phyloP scores from a whole-genome alignment of 2,329 filamentous ascomycete species.

The Calonectria honghensis region DNA sequence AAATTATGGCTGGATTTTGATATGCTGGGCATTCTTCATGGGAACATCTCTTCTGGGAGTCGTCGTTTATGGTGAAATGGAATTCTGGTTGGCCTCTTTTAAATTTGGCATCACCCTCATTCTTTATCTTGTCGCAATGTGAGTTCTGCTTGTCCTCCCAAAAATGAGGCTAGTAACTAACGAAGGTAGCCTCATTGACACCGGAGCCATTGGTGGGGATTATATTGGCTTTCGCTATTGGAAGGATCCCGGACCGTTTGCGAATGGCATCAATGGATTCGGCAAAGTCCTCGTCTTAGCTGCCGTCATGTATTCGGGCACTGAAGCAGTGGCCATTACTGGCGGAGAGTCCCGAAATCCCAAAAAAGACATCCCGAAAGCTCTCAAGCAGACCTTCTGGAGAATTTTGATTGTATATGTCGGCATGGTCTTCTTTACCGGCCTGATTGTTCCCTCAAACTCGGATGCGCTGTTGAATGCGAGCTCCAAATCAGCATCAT shows the following conservation, averaged over 20 bases:
- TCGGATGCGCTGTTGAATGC: conserved; percentile 30
- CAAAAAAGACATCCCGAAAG: conserved; percentile 34
- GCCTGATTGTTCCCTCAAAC: conserved; percentile 31
- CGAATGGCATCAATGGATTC: conserved; percentile 42
- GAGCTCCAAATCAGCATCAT: conserved; percentile 26
- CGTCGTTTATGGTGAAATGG: conserved; percentile 43
- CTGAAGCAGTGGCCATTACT: conserved; percentile 36
- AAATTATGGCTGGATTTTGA: conserved; percentile 42
- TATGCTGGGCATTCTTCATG: conserved; percentile 42
- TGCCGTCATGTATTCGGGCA: conserved; percentile 43
- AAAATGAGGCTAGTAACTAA: background rate
- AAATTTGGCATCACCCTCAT: conserved; percentile 26
- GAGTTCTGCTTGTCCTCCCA: background rate
- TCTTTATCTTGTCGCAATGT: conserved; percentile 36
- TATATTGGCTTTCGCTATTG: conserved; percentile 36
- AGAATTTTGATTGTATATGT: conserved; percentile 31
- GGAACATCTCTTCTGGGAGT: conserved; percentile 40
- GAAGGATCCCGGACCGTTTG: conserved; percentile 25
- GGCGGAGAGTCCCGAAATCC: conserved; percentile 33
- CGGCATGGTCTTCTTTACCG: conserved; percentile 32
- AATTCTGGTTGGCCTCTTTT: conserved; percentile 39
- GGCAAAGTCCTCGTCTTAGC: conserved; percentile 41
- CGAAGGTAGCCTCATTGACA: conserved; percentile 17
- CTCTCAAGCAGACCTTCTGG: conserved; percentile 36
- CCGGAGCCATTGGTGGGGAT: conserved; percentile 29